Evolutionary conservation across 352 stramenopile species (phyloP).

Genomic region (Plasmopara viticola): DNA sequence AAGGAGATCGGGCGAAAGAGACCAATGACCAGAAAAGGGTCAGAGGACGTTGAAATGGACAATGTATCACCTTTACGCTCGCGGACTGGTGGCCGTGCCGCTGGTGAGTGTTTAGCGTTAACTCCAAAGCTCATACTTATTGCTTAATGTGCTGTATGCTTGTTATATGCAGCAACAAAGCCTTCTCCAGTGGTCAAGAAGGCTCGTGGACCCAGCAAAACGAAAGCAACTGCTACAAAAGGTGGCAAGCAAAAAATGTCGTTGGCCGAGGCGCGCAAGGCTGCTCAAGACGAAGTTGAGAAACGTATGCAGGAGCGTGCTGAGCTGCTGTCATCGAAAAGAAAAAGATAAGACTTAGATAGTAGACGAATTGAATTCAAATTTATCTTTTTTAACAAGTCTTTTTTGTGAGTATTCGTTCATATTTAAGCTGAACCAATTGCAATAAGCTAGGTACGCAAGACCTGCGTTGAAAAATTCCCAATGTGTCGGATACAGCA

Average conservation of each 20-base stretch:
- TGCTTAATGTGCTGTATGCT: constrained; percentile 21
- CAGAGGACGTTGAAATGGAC: constrained; percentile 59
- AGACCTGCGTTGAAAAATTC: no score
- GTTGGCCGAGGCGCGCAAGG: constrained; percentile 53
- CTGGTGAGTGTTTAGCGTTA: constrained; percentile 29
- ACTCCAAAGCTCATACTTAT: constrained; percentile 13
- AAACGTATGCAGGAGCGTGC: constrained; percentile 59
- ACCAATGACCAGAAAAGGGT: constrained; percentile 23
- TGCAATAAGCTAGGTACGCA: no score
- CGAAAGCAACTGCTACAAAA: constrained; percentile 5
- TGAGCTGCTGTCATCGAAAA: constrained; percentile 51
- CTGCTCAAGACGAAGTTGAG: constrained; percentile 69
- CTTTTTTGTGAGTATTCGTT: neutral
- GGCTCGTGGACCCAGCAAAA: constrained; percentile 36
- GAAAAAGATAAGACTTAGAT: constrained; percentile 44
- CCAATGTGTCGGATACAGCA: no score
- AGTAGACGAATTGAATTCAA: neutral
- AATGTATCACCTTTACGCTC: constrained; percentile 25
- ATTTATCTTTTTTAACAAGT: neutral
- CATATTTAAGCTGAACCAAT: no score
- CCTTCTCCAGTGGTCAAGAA: constrained; percentile 45
- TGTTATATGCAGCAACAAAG: constrained; percentile 24
- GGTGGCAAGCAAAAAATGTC: constrained; percentile 42
- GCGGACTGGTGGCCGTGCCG: constrained; percentile 14
- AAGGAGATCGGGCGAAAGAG: constrained; percentile 40